phyloP scores from a whole-genome alignment of 1,284 basidiomycete genomes.

The Schizopora paradoxa region DNA sequence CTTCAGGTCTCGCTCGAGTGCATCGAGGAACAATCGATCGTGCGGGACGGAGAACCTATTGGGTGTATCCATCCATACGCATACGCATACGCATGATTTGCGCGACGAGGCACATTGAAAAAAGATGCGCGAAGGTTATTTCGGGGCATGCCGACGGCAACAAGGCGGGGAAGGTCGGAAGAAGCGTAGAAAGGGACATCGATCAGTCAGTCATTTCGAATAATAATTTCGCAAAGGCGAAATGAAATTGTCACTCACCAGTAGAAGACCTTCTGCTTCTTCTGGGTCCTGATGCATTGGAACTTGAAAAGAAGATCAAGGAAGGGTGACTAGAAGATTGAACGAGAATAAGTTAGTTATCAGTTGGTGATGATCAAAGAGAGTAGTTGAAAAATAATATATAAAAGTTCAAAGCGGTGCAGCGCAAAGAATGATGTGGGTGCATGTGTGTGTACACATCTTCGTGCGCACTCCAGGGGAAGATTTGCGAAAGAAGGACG shows the following conservation, averaged over 20 bases:
- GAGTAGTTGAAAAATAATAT: too few species aligned
- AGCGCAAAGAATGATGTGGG: too few species aligned
- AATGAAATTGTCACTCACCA: constrained; percentile 68
- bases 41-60: constrained; percentile 80
- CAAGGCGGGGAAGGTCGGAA: not conserved
- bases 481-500: too few species aligned
- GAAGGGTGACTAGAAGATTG: constrained; percentile 66
- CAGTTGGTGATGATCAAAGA: too few species aligned
- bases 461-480: too few species aligned
- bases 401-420: too few species aligned
- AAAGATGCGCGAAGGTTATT: too few species aligned
- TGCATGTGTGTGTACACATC: too few species aligned
- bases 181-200: constrained; percentile 1
- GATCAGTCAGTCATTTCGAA: not conserved
- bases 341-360: too few species aligned
- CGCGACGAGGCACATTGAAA: constrained; percentile 1
- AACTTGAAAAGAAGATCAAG: constrained; percentile 90
- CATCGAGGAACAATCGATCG: constrained; percentile 92
- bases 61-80: constrained; percentile 28
- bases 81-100: constrained; percentile 1
- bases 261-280: constrained; percentile 94
- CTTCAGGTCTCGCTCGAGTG: constrained; percentile 88
- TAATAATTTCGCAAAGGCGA: too few species aligned
- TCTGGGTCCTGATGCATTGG: constrained; percentile 91
- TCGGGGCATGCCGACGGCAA: constrained; percentile 1